Evolutionary conservation across 2,329 filamentous ascomycete species (phyloP).

Genomic region (Aurifilum marmelostoma): DNA sequence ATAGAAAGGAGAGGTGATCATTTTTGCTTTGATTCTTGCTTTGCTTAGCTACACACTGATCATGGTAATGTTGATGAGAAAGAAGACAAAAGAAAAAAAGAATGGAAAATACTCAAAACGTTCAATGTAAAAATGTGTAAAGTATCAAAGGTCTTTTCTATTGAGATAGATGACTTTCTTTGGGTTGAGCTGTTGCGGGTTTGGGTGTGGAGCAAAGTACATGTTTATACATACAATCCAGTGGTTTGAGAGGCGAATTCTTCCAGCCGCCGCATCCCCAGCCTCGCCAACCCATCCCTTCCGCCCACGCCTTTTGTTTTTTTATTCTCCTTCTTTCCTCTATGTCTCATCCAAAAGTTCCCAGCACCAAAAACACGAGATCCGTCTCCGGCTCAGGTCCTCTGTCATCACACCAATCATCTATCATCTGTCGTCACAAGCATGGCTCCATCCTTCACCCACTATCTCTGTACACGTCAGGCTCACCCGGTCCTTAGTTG

Average conservation of each 20-base stretch:
- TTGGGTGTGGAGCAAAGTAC: slow-evolving; percentile 25
- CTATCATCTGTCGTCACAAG: slow-evolving; percentile 22
- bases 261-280: neutral
- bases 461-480: neutral
- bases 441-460: neutral
- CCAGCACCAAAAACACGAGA: neutral
- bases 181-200: slow-evolving; percentile 8
- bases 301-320: neutral
- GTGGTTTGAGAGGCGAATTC: neutral
- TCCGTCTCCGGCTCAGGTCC: neutral
- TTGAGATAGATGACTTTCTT: slow-evolving; percentile 6
- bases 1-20: neutral
- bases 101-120: neutral
- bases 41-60: neutral
- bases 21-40: too few relatives aligned
- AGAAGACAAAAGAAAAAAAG: neutral
- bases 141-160: slow-evolving; percentile 5
- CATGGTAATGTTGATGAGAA: neutral
- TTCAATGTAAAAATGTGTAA: slow-evolving; percentile 8
- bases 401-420: slow-evolving; percentile 20
- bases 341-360: slow-evolving; percentile 7
- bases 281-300: neutral
- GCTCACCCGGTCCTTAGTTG: neutral
- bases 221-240: slow-evolving; percentile 20
- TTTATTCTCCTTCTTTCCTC: too few relatives aligned